Evolutionary conservation across 768 basidiomycete species (phyloP), one percentile per base, ranked within the genome.

Genomic region (Lentinula lateritia): DNA sequence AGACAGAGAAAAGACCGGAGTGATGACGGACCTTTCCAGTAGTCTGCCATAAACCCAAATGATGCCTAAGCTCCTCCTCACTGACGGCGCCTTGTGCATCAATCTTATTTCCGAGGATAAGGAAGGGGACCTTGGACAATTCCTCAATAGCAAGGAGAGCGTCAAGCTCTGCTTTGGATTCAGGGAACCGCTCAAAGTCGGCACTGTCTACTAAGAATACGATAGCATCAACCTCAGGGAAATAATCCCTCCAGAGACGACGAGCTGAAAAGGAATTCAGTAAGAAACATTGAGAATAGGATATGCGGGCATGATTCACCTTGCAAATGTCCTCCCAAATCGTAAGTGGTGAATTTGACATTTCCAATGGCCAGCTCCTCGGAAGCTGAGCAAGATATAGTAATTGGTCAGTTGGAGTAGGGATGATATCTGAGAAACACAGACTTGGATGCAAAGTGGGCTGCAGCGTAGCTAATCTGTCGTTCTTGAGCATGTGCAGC

Each of bases 401-500:
- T 9, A 65, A 60, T 34, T 34, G 35, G 56, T 50, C n/a, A 53
- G 57, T 15, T n/a, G 60, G 59, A 53, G 35, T 58, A 18, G 60
- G 18, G 35, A 50, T 39, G 5, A 16, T 12, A 10, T 8, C 12
- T 18, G 16, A 42, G 38, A 61, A 45, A 23, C 56, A 75, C 86
- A 68, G 73, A 97, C 96, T 98, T 7, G 97, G 97, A 74, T 98
- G 96, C 62, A 98, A 89, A 34, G 97, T 99, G 32, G 97, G 97
- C 78, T 98, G 97, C 65, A 99, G 80, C 18, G 94, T 97, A 34
- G 97, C 97, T 64, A 98, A 82, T 69, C 97, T 85, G 80, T 98
- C 97, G 69, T 98, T 99, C 85, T 99, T 99, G 69, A 99, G 83
- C 96, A 98, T 98, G 78, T 99, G 97, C 69, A 98, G 76, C 46